phyloP scores from a whole-genome alignment of 2,329 filamentous ascomycete genomes.

The Colletotrichum godetiae region DNA sequence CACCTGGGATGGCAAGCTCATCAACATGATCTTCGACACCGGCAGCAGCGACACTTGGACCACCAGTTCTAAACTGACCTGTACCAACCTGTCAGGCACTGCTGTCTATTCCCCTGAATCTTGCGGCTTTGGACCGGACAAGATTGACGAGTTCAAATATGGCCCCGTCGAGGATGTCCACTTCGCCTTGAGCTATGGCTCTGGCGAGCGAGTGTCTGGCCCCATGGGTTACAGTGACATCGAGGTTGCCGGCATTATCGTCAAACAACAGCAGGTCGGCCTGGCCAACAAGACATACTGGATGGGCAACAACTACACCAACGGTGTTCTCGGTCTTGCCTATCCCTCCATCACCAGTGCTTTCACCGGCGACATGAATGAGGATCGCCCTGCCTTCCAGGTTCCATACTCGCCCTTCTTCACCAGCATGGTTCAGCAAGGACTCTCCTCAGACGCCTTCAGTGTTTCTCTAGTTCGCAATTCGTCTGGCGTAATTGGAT shows the following conservation, averaged over 20 bases:
- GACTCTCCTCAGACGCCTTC: slow-evolving; percentile 57
- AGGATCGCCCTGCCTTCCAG: slow-evolving; percentile 51
- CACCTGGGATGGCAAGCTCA: slow-evolving; percentile 49
- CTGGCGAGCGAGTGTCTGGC: slow-evolving; percentile 60
- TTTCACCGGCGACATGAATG: slow-evolving; percentile 52
- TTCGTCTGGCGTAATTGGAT: slow-evolving; percentile 57
- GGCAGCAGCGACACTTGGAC: slow-evolving; percentile 66
- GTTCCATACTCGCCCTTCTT: slow-evolving; percentile 61
- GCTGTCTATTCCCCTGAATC: slow-evolving; percentile 41
- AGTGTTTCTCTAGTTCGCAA: slow-evolving; percentile 61
- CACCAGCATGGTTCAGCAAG: slow-evolving; percentile 59
- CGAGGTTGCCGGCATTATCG: slow-evolving; percentile 56
- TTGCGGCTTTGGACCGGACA: slow-evolving; percentile 55
- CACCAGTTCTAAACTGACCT: slow-evolving; percentile 53
- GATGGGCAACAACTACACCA: slow-evolving; percentile 63
- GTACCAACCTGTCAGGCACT: slow-evolving; percentile 49
- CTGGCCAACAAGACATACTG: slow-evolving; percentile 62
- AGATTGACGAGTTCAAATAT: slow-evolving; percentile 53
- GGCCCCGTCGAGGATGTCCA: slow-evolving; percentile 54
- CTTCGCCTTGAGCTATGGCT: slow-evolving; percentile 59
- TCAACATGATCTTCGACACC: slow-evolving; percentile 60
- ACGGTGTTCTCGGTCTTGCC: slow-evolving; percentile 62
- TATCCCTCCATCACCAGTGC: slow-evolving; percentile 62
- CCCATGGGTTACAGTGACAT: slow-evolving; percentile 60
- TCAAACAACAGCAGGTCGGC: slow-evolving; percentile 58